Evolutionary conservation across 345 rosid genomes (phyloP).

Genomic region (Rhodamnia argentea): DNA sequence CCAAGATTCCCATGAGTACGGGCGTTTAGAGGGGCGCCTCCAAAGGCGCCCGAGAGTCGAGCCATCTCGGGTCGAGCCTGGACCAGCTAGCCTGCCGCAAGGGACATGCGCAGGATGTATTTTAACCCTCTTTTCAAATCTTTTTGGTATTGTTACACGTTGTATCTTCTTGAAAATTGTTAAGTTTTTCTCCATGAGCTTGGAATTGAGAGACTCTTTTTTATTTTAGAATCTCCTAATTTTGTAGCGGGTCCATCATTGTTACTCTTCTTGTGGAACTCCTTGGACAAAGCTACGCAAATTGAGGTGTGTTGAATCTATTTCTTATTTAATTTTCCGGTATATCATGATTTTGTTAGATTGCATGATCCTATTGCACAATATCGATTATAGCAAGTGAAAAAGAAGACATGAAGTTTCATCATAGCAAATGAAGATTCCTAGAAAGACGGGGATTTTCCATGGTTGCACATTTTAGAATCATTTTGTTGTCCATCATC

Average conservation of each 20-base stretch:
- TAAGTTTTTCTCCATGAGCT: neutral
- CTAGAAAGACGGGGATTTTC: too few relatives aligned
- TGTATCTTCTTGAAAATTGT: neutral
- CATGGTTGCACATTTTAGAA: neutral
- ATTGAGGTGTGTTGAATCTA: neutral
- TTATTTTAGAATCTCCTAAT: neutral
- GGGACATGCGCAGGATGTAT: neutral
- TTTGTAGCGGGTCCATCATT: neutral
- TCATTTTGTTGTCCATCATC: neutral
- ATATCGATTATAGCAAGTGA: rapidly evolving
- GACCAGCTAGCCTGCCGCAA: neutral
- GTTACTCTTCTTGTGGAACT: neutral
- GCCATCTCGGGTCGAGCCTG: too few relatives aligned
- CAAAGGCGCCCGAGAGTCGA: too few relatives aligned
- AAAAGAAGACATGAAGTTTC: neutral
- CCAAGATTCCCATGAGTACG: too few relatives aligned
- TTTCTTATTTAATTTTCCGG: neutral
- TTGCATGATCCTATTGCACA: neutral
- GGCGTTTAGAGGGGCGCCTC: too few relatives aligned
- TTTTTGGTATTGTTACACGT: neutral
- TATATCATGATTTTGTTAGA: neutral
- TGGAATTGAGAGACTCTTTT: neutral
- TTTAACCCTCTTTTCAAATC: neutral
- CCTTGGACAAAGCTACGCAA: rapidly evolving
- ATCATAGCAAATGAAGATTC: neutral